These are phyloP conservation scores for Cercospora sesami DNA, from an alignment of 2,329 filamentous ascomycete genomes.

Conservation along the genomic window DNA sequence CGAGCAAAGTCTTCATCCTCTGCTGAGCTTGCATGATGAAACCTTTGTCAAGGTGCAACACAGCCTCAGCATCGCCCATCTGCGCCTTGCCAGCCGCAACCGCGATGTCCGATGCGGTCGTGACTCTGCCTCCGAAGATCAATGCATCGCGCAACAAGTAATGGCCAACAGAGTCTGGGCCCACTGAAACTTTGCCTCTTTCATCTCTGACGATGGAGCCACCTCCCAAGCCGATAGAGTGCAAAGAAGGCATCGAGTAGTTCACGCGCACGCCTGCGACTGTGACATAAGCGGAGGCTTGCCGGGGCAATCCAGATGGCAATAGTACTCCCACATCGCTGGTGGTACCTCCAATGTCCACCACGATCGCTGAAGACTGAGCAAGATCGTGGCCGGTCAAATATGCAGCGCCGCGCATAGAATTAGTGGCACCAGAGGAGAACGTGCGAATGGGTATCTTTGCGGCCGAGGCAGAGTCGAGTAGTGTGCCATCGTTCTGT, in stretches of 20 bases:
- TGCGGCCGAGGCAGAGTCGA: constrained; percentile 50
- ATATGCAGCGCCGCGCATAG: constrained; percentile 59
- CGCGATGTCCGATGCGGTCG: constrained; percentile 57
- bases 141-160: constrained; percentile 51
- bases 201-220: constrained; percentile 48
- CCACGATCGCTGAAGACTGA: constrained; percentile 52
- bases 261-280: constrained; percentile 61
- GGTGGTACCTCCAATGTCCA: constrained; percentile 67
- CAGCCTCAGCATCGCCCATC: constrained; percentile 31
- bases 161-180: constrained; percentile 59
- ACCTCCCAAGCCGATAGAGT: constrained; percentile 59
- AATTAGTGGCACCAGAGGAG: constrained; percentile 55
- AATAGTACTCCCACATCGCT: constrained; percentile 62
- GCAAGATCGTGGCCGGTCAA: constrained; percentile 45
- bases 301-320: constrained; percentile 61
- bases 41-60: constrained; percentile 22
- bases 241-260: constrained; percentile 49
- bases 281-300: constrained; percentile 61
- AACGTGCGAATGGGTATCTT: constrained; percentile 55
- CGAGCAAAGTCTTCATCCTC: constrained; percentile 51
- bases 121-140: constrained; percentile 55
- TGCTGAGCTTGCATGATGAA: constrained; percentile 33
- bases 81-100: constrained; percentile 39
- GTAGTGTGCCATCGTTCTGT: constrained; percentile 55
- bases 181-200: constrained; percentile 47